Evolutionary conservation across 163 green algal species (phyloP).

Genomic region (Volvox carteri): DNA sequence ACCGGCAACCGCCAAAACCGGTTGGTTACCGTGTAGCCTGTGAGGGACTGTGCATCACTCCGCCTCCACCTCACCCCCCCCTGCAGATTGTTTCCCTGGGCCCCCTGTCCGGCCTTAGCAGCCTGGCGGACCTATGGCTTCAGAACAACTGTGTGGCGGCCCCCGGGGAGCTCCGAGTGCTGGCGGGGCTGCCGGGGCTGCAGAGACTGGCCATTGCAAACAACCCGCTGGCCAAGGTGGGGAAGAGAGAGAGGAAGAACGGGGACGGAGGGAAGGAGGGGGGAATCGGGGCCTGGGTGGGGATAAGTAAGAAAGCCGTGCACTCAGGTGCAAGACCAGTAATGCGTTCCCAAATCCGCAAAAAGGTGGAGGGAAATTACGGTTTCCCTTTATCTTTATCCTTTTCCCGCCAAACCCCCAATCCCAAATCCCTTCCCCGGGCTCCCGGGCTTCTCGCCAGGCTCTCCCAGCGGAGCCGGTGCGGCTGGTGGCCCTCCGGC

Average conservation of each 20-base stretch:
- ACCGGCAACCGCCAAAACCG: no score
- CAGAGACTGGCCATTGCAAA: slow-evolving; percentile 50
- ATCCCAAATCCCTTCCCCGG: no score
- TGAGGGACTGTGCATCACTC: background rate
- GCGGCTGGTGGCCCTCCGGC: slow-evolving; percentile 26
- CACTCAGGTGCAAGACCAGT: no score
- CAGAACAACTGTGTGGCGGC: slow-evolving; percentile 52
- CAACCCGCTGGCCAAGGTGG: slow-evolving; percentile 46
- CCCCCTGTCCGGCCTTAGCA: slow-evolving; percentile 34
- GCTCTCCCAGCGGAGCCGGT: slow-evolving; percentile 36
- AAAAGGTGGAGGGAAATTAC: no score
- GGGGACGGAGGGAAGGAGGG: background rate
- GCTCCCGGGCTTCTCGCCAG: no score
- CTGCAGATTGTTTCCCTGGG: slow-evolving; percentile 41
- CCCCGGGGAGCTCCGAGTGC: slow-evolving; percentile 38
- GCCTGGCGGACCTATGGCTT: slow-evolving; percentile 55
- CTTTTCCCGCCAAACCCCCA: no score
- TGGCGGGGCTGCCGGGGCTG: slow-evolving; percentile 44
- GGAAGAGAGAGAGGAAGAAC: background rate
- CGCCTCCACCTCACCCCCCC: background rate
- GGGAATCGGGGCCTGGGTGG: background rate
- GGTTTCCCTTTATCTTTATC: no score
- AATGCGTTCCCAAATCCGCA: no score
- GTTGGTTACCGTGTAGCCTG: no score
- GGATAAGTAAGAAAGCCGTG: background rate